Conservation (phyloP, 2,329 filamentous ascomycete species). For the Apiospora arundinis region DNA sequence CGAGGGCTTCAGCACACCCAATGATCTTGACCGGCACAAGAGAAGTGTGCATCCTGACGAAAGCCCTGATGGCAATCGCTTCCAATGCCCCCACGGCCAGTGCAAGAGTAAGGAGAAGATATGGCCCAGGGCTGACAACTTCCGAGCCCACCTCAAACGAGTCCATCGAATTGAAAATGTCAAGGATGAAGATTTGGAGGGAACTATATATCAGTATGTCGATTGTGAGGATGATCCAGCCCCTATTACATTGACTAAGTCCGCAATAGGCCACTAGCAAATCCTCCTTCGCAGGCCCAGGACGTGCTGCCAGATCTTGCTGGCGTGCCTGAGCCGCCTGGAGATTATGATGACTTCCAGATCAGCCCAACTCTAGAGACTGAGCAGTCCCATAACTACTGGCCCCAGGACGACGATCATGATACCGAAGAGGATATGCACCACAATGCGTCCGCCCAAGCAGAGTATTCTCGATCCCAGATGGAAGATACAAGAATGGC, state of each 20-base stretch:
- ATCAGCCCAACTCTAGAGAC: constrained; percentile 25
- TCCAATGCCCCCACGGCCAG: constrained; percentile 61
- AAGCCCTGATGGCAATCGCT: constrained; percentile 57
- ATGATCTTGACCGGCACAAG: constrained; percentile 82
- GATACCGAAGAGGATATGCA: background rate
- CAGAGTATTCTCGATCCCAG: background rate
- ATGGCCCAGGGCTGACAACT: constrained; percentile 88
- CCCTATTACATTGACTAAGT: constrained; percentile 6
- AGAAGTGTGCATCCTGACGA: constrained; percentile 69
- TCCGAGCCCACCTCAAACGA: constrained; percentile 76
- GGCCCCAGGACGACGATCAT: constrained; percentile 8
- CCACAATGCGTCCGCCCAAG: background rate
- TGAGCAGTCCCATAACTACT: constrained; percentile 22
- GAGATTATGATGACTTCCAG: constrained; percentile 23
- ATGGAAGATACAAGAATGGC: constrained; percentile 6
- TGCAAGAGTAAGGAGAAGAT: constrained; percentile 69
- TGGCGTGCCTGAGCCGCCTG: constrained; percentile 19
- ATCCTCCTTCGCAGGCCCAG: constrained; percentile 7
- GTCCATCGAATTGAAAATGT: constrained; percentile 60
- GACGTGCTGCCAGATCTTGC: constrained; percentile 25
- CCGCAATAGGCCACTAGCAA: background rate
- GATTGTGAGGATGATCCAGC: background rate
- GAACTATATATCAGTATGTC: background rate
- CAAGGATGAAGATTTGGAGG: constrained; percentile 46
- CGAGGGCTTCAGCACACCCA: constrained; percentile 77